phyloP scores from a whole-genome alignment of 169 alveolate species.

The Plasmodium ovale region DNA sequence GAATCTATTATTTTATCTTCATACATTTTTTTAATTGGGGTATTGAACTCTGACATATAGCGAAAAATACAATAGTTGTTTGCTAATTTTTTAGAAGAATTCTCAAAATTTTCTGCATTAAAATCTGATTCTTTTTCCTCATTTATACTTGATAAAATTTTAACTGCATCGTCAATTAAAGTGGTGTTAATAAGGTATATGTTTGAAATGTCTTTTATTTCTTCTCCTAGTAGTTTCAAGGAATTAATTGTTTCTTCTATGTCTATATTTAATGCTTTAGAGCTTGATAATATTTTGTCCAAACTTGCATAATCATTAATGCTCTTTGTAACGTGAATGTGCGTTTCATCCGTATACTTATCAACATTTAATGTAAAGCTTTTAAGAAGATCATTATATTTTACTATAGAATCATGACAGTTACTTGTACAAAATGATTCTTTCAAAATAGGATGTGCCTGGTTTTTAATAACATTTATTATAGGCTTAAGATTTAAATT shows the following conservation, averaged over 20 bases:
- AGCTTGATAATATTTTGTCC: background rate
- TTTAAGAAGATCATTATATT: background rate
- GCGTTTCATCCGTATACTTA: background rate
- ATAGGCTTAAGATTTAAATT: background rate
- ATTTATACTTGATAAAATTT: background rate
- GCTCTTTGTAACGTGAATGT: background rate
- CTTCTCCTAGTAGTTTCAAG: conserved; percentile 15
- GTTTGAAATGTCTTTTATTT: background rate
- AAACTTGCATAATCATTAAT: conserved; percentile 1
- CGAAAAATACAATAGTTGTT: background rate
- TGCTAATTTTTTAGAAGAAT: background rate
- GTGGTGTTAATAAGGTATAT: background rate
- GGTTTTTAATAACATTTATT: conserved; percentile 6
- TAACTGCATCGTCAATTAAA: background rate
- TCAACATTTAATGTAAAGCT: background rate
- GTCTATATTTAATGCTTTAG: background rate
- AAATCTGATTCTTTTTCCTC: background rate
- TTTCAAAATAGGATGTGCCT: background rate
- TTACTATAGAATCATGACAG: background rate
- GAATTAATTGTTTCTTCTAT: background rate
- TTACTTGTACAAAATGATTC: conserved; percentile 7
- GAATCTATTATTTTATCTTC: background rate
- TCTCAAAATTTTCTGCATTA: background rate
- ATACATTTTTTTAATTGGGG: background rate
- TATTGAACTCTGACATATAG: background rate